Percentiles rank a stretch among this genome's conserved stretches.
phyloP scores from a whole-genome alignment of 768 basidiomycete genomes.

The Mycena rosella region DNA sequence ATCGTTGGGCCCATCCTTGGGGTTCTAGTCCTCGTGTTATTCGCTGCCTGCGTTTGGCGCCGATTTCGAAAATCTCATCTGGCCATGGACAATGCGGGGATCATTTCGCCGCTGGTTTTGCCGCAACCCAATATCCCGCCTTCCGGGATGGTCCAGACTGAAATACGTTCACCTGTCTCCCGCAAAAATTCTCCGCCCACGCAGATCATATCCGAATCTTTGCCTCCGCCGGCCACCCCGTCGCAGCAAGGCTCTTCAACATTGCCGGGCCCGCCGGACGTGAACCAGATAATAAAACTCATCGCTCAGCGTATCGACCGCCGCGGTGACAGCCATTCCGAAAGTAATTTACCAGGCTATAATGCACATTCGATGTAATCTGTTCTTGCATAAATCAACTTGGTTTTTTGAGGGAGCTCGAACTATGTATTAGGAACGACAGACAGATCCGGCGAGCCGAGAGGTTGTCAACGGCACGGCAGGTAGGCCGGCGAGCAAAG shows the following conservation, averaged over 20 bases:
- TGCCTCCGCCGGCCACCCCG: background rate
- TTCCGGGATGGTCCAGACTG: constrained; percentile 5
- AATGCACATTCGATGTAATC: background rate
- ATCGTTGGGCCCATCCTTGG: constrained; percentile 21
- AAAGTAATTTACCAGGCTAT: constrained; percentile 6
- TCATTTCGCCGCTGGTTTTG: constrained; percentile 10
- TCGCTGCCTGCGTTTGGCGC: background rate
- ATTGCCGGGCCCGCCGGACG: constrained; percentile 1
- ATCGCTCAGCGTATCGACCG: constrained; percentile 33
- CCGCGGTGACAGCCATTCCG: background rate
- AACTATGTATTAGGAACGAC: too few relatives aligned
- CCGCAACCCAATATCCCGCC: background rate
- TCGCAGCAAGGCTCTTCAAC: background rate
- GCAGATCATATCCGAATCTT: background rate
- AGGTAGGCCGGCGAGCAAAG: too few relatives aligned
- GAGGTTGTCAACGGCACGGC: too few relatives aligned
- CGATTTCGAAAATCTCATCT: constrained; percentile 5
- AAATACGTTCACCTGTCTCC: background rate
- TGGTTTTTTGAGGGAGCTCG: too few relatives aligned
- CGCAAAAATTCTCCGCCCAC: background rate
- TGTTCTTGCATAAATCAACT: background rate
- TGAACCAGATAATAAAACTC: constrained; percentile 24
- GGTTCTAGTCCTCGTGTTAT: background rate
- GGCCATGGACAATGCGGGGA: too few relatives aligned
- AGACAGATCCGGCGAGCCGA: too few relatives aligned